Evolutionary conservation across 495 filamentous ascomycete species (phyloP).

Genomic region (Neurospora sp.): DNA sequence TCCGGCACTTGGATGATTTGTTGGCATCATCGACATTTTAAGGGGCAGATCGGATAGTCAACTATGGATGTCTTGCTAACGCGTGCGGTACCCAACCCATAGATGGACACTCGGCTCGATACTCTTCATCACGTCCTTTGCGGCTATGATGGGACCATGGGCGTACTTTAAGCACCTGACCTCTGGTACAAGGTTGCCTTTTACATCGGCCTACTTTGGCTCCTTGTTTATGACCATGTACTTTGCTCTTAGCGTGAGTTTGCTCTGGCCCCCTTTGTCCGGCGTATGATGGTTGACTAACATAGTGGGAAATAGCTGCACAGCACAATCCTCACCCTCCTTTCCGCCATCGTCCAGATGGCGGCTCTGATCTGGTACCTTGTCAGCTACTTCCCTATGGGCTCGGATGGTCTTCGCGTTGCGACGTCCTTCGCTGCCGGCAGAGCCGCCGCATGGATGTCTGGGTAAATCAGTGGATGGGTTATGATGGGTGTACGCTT

Average conservation of each 20-base stretch:
- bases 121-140: slow-evolving; percentile 87
- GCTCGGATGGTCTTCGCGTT: slow-evolving; percentile 75
- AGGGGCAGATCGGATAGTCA: neutral
- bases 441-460: slow-evolving; percentile 82
- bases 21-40: neutral
- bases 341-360: slow-evolving; percentile 75
- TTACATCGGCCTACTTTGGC: slow-evolving; percentile 95
- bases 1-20: neutral
- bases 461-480: slow-evolving; percentile 40
- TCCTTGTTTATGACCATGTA: slow-evolving; percentile 84
- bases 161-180: slow-evolving; percentile 74
- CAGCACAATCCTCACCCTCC: slow-evolving; percentile 68
- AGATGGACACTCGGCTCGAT: slow-evolving; percentile 93
- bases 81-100: slow-evolving; percentile 4
- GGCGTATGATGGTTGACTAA: neutral
- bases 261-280: neutral
- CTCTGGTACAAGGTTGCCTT: slow-evolving; percentile 77
- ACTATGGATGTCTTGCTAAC: neutral
- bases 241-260: slow-evolving; percentile 82
- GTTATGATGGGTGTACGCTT: neutral
- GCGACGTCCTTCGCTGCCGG: slow-evolving; percentile 77
- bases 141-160: slow-evolving; percentile 82
- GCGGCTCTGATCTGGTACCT: slow-evolving; percentile 84
- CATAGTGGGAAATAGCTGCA: slow-evolving; percentile 50
- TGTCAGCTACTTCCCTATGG: slow-evolving; percentile 98